These are phyloP conservation scores for Kodamaea suecica DNA, from an alignment of 1,139 yeast species.

Conservation along the genomic window DNA sequence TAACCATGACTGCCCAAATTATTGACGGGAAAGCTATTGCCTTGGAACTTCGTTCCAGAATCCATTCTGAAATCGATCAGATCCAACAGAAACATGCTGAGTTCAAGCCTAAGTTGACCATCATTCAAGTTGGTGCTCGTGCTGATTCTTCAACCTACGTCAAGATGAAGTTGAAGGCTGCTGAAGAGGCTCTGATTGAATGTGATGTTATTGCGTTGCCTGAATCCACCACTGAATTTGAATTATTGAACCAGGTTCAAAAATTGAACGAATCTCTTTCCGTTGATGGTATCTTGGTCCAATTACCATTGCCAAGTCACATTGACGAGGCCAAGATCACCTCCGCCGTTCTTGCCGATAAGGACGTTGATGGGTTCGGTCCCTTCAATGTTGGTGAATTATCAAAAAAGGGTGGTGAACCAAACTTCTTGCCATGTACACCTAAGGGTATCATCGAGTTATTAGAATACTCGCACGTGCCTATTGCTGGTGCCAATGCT, in stretches of 20 bases:
- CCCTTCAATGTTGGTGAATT: slow-evolving; percentile 89
- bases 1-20: slow-evolving; percentile 37
- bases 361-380: slow-evolving; percentile 97
- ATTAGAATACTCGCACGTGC: slow-evolving; percentile 59
- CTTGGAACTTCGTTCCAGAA: slow-evolving; percentile 46
- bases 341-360: slow-evolving; percentile 67
- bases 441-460: slow-evolving; percentile 91
- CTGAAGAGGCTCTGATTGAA: slow-evolving; percentile 73
- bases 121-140: slow-evolving; percentile 86
- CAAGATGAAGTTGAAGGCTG: slow-evolving; percentile 90
- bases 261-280: slow-evolving; percentile 61
- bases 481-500: slow-evolving; percentile 74
- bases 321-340: slow-evolving; percentile 79
- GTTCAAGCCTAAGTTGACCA: slow-evolving; percentile 75
- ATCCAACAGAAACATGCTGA: slow-evolving; percentile 54
- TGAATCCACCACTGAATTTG: slow-evolving; percentile 55
- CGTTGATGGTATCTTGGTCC: slow-evolving; percentile 89
- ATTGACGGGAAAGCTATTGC: slow-evolving; percentile 78
- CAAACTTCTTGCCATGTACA: slow-evolving; percentile 88
- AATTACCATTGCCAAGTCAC: slow-evolving; percentile 84
- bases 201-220: slow-evolving; percentile 70
- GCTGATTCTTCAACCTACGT: slow-evolving; percentile 95
- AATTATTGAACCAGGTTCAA: slow-evolving; percentile 57
- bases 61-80: slow-evolving; percentile 53
- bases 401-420: slow-evolving; percentile 83